Evolutionary conservation across 306 rosid species (phyloP), one percentile per base, ranked within the genome.

Genomic region (Medicago lupulina): DNA sequence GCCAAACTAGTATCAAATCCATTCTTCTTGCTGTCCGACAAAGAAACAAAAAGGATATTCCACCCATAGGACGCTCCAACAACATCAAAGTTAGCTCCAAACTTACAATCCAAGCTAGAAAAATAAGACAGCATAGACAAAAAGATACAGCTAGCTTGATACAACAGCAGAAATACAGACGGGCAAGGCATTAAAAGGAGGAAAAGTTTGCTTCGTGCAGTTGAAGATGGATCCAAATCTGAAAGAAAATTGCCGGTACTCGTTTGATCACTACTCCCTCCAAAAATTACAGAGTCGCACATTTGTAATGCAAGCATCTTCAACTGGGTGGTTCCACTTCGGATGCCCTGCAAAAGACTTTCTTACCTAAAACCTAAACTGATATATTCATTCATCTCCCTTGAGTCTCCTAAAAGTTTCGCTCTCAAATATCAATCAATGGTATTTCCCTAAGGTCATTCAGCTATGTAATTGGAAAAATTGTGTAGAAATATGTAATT

Each of bases 341-440:
- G 9, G 51, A 38, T 77, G 41, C 62, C 78, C 85, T 68, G 83
- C 81, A 67, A 81, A 71, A 78, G 40, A 53, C 64, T 70, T 54
- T 25, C 19, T 63, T 57, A 12, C 23, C 8, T 53, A 68, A 40
- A 69, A 63, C 62, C 85, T 74, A 74, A 60, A 68, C 74, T 19
- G 8, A 67, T 2, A 66, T 55, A 46, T 8, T 61, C 82, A 57
- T 39, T 65, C 50, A 47, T 67, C 76, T 14, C 3, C 72, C 62
- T 65, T 6, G 7, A 57, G 3, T 57, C 51, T 40, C 75, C 67
- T 36, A 59, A 4, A 62, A 54, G 34, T 65, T 65, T 46, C 6
- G 4, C 75, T 46, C 79, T 21, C 67, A 38, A 18, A 43, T 6
- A 31, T 18, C 47, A 53, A 65, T n/a, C 53, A 6, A 47, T 1